Conservation (phyloP, 805 yeast genomes). For the Candida silvatica region DNA sequence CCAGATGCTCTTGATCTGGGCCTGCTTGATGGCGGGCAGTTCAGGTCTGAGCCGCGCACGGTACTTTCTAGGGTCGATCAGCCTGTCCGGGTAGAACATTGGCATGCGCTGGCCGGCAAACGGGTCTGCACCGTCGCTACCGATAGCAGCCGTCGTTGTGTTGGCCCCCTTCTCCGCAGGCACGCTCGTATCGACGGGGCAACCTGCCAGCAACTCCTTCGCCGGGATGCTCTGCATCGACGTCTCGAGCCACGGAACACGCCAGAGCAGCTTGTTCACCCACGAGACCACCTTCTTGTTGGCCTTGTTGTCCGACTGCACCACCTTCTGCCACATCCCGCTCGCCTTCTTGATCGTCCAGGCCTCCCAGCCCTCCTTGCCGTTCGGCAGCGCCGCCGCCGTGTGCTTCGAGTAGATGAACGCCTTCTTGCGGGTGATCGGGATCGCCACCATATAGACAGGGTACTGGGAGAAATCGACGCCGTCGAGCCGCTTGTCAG, state of each 20-base stretch:
- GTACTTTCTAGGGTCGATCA: constrained; percentile 24
- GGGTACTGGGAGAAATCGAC: constrained; percentile 6
- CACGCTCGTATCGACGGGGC: constrained; percentile 5
- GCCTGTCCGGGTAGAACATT: constrained; percentile 40
- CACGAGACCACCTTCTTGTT: constrained; percentile 51
- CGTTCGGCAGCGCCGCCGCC: constrained; percentile 23
- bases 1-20: constrained; percentile 49
- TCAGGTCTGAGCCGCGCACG: constrained; percentile 31
- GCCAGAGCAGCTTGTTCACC: constrained; percentile 44
- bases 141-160: constrained; percentile 6
- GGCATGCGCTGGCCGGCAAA: constrained; percentile 25
- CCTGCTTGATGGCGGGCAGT: constrained; percentile 33
- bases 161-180: constrained; percentile 24
- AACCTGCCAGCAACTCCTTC: constrained; percentile 45
- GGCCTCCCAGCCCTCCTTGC: constrained; percentile 27
- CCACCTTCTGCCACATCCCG: constrained; percentile 56
- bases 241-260: constrained; percentile 75
- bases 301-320: constrained; percentile 41
- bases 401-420: constrained; percentile 64
- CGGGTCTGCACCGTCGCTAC: constrained; percentile 1
- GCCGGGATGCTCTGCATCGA: constrained; percentile 73
- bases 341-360: constrained; percentile 39
- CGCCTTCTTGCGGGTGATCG: constrained; percentile 54
- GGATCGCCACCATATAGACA: constrained; percentile 61
- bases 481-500: no score